A percentile compares a stretch with the other conserved stretches of the same genome.
Conservation (phyloP, 192 early-diverging fungal genomes). For the Diversispora epigaea region DNA sequence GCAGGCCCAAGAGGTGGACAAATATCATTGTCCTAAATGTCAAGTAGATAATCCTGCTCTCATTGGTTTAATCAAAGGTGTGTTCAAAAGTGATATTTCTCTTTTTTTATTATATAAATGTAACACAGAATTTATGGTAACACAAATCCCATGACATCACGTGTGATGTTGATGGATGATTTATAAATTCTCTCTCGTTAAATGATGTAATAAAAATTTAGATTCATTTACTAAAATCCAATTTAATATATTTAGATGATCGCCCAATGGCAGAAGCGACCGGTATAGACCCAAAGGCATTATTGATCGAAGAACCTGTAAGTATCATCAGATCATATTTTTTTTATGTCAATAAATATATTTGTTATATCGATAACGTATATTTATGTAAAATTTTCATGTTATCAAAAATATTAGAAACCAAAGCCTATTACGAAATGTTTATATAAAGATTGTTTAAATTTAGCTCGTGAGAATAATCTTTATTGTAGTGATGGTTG, state of each 20-base stretch:
- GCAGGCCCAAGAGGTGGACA: conserved; percentile 1
- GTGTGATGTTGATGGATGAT: not conserved
- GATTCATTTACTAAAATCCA: not conserved
- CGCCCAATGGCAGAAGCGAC: conserved; percentile 24
- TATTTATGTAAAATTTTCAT: not conserved
- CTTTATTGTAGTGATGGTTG: conserved; percentile 50
- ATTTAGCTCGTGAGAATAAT: conserved; percentile 40
- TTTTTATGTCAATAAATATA: not conserved
- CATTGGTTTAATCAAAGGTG: conserved; percentile 15
- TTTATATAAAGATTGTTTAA: conserved; percentile 39
- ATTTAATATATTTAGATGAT: not conserved
- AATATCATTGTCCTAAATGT: conserved; percentile 12
- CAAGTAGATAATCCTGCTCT: conserved; percentile 7
- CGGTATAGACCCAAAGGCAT: conserved; percentile 35
- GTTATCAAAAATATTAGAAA: not conserved
- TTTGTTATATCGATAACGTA: not conserved
- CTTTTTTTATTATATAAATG: not conserved
- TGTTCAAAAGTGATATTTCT: not conserved
- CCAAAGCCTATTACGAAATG: conserved; percentile 32
- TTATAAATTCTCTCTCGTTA: not conserved
- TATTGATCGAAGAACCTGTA: conserved; percentile 11
- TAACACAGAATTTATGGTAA: not conserved
- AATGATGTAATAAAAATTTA: not conserved
- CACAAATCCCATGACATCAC: not conserved
- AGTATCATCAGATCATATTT: not conserved